phyloP scores from a whole-genome alignment of 2,329 filamentous ascomycete species.

The Seiridium unicorne region DNA sequence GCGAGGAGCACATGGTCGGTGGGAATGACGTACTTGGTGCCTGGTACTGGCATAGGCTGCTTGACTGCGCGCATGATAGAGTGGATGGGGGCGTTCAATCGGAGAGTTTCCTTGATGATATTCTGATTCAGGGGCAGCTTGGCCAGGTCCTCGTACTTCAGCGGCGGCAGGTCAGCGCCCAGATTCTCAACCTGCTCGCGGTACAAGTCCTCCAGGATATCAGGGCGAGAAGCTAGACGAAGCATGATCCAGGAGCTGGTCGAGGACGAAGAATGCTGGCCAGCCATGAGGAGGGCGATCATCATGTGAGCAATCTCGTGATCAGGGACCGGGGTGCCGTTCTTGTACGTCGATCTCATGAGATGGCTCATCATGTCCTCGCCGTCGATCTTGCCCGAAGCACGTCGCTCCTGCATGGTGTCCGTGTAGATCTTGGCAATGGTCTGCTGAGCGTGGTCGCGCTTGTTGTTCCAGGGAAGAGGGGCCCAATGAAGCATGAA shows the following conservation, averaged over 20 bases:
- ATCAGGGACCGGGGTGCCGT: conserved; percentile 75
- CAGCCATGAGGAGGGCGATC: conserved; percentile 90
- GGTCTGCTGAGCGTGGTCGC: conserved; percentile 76
- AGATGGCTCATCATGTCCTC: conserved; percentile 88
- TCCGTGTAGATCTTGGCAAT: conserved; percentile 81
- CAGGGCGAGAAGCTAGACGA: conserved; percentile 72
- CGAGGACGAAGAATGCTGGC: conserved; percentile 84
- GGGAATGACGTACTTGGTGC: conserved; percentile 80
- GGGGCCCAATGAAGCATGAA: conserved; percentile 88
- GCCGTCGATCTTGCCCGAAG: conserved; percentile 45
- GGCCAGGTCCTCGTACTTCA: conserved; percentile 75
- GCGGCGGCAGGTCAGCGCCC: conserved; percentile 70
- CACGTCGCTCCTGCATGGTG: conserved; percentile 72
- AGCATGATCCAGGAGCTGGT: conserved; percentile 84
- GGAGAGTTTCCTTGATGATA: conserved; percentile 88
- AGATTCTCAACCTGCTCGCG: conserved; percentile 75
- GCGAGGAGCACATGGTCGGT: conserved; percentile 78
- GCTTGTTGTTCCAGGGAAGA: conserved; percentile 81
- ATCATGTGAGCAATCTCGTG: conserved; percentile 88
- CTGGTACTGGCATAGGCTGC: conserved; percentile 78
- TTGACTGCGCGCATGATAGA: conserved; percentile 93
- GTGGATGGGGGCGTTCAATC: conserved; percentile 89
- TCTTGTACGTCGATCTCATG: conserved; percentile 83
- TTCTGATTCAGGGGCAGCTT: conserved; percentile 80
- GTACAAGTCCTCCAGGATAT: conserved; percentile 78